Evolutionary conservation across 2,329 filamentous ascomycete species (phyloP).

Genomic region (Epicoccum sorghinum): DNA sequence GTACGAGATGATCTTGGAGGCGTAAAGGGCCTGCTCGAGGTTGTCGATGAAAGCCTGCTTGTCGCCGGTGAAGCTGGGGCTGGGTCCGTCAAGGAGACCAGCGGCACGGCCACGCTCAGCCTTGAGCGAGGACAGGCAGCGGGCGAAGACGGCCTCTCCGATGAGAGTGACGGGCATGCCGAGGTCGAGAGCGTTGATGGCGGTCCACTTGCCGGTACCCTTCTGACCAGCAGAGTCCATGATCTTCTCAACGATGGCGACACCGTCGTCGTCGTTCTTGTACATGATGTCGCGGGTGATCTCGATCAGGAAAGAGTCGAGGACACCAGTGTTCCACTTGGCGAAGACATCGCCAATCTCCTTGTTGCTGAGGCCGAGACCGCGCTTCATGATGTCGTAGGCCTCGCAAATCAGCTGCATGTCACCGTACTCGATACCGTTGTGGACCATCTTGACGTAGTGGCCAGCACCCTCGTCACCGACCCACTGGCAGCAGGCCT

Average conservation of each 20-base stretch:
- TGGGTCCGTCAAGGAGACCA: slow-evolving; percentile 77
- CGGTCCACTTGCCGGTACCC: slow-evolving; percentile 99
- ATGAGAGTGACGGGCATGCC: slow-evolving; percentile 99
- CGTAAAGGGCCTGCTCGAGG: slow-evolving; percentile 98
- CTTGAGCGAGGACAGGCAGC: slow-evolving; percentile 95
- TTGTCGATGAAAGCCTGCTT: slow-evolving; percentile 93
- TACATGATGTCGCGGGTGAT: slow-evolving; percentile 99
- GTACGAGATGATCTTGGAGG: slow-evolving; percentile 99
- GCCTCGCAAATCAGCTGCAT: slow-evolving; percentile 99
- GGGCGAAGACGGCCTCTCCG: slow-evolving; percentile 92
- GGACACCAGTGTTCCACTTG: slow-evolving; percentile 98
- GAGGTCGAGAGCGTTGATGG: slow-evolving; percentile 97
- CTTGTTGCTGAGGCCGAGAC: slow-evolving; percentile 84
- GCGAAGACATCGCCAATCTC: slow-evolving; percentile 95
- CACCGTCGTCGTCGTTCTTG: slow-evolving; percentile 94
- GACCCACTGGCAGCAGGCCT: slow-evolving; percentile 99
- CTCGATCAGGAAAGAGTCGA: slow-evolving; percentile 97
- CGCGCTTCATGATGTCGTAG: slow-evolving; percentile 99
- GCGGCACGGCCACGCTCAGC: slow-evolving; percentile 85
- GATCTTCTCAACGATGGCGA: slow-evolving; percentile 95
- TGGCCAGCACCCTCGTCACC: slow-evolving; percentile 99
- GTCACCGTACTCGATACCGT: slow-evolving; percentile 99
- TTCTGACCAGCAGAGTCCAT: slow-evolving; percentile 98
- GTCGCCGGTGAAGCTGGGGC: slow-evolving; percentile 83
- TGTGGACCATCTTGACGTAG: slow-evolving; percentile 99